phyloP scores from a whole-genome alignment of 1,284 basidiomycete species.

The Apiotrichum akiyoshidainum region DNA sequence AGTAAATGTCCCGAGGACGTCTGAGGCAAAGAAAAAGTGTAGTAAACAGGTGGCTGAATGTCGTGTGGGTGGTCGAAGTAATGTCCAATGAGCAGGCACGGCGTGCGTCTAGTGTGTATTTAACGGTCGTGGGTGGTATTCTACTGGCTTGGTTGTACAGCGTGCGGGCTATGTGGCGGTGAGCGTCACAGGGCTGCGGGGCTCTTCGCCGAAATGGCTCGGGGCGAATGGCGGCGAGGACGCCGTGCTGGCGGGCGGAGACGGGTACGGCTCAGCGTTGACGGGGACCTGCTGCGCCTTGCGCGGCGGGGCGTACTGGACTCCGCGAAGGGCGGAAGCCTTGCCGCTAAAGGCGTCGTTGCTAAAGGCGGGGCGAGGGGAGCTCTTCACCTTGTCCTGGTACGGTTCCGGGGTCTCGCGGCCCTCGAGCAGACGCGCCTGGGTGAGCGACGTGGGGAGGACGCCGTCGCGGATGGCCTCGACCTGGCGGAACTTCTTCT shows the following conservation, averaged over 20 bases:
- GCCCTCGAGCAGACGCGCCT: constrained; percentile 41
- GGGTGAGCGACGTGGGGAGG: constrained; percentile 40
- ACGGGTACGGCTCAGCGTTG: constrained; percentile 30
- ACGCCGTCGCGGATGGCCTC: constrained; percentile 59
- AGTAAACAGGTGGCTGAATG: no score
- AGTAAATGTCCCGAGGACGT: no score
- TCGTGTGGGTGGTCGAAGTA: no score
- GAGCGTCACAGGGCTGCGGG: not conserved
- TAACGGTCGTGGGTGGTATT: not conserved
- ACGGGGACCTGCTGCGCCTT: constrained; percentile 17
- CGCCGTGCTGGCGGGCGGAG: constrained; percentile 40
- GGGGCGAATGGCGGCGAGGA: constrained; percentile 32
- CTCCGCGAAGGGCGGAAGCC: constrained; percentile 31
- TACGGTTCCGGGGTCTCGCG: not conserved
- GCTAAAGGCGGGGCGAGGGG: constrained; percentile 33
- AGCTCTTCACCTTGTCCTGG: constrained; percentile 26
- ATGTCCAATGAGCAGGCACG: no score
- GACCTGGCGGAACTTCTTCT: constrained; percentile 78
- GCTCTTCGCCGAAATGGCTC: constrained; percentile 5
- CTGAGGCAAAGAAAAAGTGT: no score
- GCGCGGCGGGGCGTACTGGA: constrained; percentile 7
- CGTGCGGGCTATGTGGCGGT: not conserved
- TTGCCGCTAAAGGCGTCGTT: constrained; percentile 12
- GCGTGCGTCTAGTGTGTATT: no score
- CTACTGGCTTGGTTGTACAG: not conserved